phyloP scores from a whole-genome alignment of 2,329 filamentous ascomycete genomes.

The Metarhizium album region DNA sequence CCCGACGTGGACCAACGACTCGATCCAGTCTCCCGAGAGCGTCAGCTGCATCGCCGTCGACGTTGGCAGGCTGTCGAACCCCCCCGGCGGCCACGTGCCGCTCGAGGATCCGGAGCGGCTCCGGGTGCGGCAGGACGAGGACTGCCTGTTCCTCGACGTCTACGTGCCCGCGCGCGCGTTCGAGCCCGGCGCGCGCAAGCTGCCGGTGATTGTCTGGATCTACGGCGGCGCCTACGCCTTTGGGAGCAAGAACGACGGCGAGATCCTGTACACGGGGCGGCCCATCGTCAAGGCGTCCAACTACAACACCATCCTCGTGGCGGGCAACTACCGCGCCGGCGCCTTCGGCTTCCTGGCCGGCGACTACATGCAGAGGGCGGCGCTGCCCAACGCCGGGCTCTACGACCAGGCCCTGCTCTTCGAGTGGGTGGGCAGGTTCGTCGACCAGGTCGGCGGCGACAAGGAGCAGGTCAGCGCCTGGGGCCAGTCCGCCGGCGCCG shows the following conservation, averaged over 20 bases:
- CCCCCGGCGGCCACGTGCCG: too few relatives aligned
- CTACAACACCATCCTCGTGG: conserved; percentile 32
- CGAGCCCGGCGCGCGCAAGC: conserved; percentile 14
- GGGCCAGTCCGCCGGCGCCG: conserved; percentile 40
- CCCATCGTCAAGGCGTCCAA: conserved; percentile 23
- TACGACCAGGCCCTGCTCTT: conserved; percentile 34
- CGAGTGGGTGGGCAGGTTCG: conserved; percentile 37
- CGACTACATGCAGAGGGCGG: conserved; percentile 29
- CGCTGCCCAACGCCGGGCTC: conserved; percentile 31
- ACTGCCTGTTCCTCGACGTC: conserved; percentile 40
- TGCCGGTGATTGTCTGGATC: conserved; percentile 36
- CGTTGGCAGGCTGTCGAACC: neutral
- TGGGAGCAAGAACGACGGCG: conserved; percentile 28
- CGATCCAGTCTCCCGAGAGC: neutral
- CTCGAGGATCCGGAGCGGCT: neutral
- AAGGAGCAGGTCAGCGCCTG: conserved; percentile 33
- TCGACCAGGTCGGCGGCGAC: conserved; percentile 35
- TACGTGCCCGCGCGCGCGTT: conserved; percentile 33
- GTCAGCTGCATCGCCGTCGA: neutral
- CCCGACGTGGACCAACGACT: neutral
- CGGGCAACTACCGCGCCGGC: conserved; percentile 38
- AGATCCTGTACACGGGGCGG: conserved; percentile 25
- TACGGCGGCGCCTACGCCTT: conserved; percentile 34
- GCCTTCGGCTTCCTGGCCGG: conserved; percentile 37
- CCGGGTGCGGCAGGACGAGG: conserved; percentile 18